Evolutionary conservation across 2,329 filamentous ascomycete genomes (phyloP).

Genomic region (Cladosporium sp.): DNA sequence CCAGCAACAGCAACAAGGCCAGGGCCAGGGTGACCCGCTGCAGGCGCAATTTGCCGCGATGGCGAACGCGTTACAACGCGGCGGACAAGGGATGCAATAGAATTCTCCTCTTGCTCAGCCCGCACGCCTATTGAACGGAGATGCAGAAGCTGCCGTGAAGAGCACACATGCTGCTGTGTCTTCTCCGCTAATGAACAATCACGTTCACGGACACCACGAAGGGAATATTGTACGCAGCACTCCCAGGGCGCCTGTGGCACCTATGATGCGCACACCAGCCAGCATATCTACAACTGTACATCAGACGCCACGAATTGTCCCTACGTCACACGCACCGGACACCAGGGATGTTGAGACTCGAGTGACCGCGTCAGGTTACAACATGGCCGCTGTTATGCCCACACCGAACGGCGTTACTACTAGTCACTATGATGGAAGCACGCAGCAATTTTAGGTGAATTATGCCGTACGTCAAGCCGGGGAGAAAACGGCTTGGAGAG

Average conservation of each 20-base stretch:
- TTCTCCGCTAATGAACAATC: neutral
- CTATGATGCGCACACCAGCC: neutral
- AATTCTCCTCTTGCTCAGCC: neutral
- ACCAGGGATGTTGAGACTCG: too few species aligned
- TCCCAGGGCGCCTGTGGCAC: neutral
- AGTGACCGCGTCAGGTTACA: too few species aligned
- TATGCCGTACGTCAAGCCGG: too few species aligned
- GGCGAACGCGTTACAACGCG: constrained; percentile 13
- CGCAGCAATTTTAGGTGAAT: too few species aligned
- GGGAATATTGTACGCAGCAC: neutral
- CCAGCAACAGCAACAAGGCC: constrained; percentile 21
- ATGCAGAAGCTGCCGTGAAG: too few species aligned
- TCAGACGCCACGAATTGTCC: neutral
- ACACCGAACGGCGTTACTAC: too few species aligned
- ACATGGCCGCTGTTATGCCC: too few species aligned
- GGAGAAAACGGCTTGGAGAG: too few species aligned
- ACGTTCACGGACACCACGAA: neutral
- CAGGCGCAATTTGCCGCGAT: constrained; percentile 28
- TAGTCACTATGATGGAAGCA: too few species aligned
- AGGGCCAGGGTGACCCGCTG: constrained; percentile 21
- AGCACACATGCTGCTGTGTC: neutral
- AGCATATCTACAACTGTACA: neutral
- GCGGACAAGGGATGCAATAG: constrained; percentile 11
- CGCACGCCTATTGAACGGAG: too few species aligned
- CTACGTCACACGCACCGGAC: too few species aligned